phyloP scores from a whole-genome alignment of 345 rosid genomes.

The Anastatica hierochuntica region DNA sequence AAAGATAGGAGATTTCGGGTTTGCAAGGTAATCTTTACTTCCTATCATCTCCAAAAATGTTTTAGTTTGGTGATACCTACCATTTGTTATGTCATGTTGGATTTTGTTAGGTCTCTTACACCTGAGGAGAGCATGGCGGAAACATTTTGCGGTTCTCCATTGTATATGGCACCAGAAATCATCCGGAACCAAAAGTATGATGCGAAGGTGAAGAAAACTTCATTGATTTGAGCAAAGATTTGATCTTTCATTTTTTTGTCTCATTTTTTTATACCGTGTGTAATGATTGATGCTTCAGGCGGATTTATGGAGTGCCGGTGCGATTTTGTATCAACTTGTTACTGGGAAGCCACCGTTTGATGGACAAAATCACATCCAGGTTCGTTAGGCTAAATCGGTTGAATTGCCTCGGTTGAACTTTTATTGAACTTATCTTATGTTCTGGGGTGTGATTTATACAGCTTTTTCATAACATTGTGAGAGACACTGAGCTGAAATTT shows the following conservation, averaged over 20 bases:
- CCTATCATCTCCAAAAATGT: neutral
- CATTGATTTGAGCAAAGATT: too few relatives aligned
- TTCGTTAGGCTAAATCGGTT: neutral
- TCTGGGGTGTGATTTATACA: too few relatives aligned
- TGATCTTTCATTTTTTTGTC: too few relatives aligned
- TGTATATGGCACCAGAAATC: constrained; percentile 91
- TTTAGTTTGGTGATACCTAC: neutral
- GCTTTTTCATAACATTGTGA: constrained; percentile 70
- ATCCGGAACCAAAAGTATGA: constrained; percentile 67
- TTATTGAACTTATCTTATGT: constrained; percentile 7
- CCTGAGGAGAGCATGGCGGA: constrained; percentile 58
- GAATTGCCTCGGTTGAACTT: constrained; percentile 4
- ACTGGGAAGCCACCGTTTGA: constrained; percentile 75
- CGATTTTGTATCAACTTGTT: constrained; percentile 69
- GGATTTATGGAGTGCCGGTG: constrained; percentile 91
- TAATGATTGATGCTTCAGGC: constrained; percentile 39
- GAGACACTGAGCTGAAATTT: constrained; percentile 59
- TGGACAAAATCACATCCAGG: constrained; percentile 67
- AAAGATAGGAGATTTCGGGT: constrained; percentile 89
- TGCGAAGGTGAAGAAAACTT: constrained; percentile 54
- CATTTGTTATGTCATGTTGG: constrained; percentile 1
- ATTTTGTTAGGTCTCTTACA: constrained; percentile 48
- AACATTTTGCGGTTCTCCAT: constrained; percentile 76
- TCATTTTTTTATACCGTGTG: neutral
- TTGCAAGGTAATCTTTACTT: constrained; percentile 53